Conservation (phyloP, 2,329 filamentous ascomycete genomes). For the Colletotrichum sublineola region DNA sequence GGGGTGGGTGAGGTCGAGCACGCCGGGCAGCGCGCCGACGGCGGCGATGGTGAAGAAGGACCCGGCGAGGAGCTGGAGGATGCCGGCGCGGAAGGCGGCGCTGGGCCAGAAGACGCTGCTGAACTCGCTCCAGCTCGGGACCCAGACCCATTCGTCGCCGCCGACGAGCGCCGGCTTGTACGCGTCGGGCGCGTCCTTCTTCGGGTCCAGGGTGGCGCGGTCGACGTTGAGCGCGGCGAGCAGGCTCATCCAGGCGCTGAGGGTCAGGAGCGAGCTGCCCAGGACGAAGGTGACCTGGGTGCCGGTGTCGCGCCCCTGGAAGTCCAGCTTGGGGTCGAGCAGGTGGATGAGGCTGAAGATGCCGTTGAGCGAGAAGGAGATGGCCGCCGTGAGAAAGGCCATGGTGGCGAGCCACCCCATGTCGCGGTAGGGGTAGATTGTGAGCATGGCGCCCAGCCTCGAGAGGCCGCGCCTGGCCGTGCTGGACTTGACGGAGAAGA, state of each 20-base stretch:
- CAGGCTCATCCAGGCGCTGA: conserved; percentile 28
- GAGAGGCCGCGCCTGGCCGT: conserved; percentile 13
- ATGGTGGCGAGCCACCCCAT: conserved; percentile 40
- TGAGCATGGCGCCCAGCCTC: conserved; percentile 33
- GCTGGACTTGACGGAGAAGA: conserved; percentile 10
- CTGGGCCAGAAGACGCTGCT: conserved; percentile 19
- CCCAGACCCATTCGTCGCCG: conserved; percentile 38
- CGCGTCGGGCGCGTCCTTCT: conserved; percentile 30
- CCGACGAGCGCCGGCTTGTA: conserved; percentile 35
- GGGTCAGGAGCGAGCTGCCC: conserved; percentile 22
- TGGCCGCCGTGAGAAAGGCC: conserved; percentile 21
- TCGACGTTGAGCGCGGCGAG: conserved; percentile 38
- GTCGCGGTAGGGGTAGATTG: conserved; percentile 36
- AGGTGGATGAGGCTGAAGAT: conserved; percentile 30
- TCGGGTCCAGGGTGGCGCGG: conserved; percentile 22
- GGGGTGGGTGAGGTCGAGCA: conserved; percentile 34
- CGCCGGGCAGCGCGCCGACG: conserved; percentile 26
- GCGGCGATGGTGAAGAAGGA: conserved; percentile 33
- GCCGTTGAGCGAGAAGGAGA: conserved; percentile 29
- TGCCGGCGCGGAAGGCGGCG: conserved; percentile 31
- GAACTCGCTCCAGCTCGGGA: conserved; percentile 26
- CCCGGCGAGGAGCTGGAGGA: conserved; percentile 31
- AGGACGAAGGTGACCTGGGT: conserved; percentile 16
- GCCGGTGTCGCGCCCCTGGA: conserved; percentile 7
- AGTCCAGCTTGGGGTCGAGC: conserved; percentile 9